These are phyloP conservation scores for Mortierella hygrophila DNA, from an alignment of 192 early-diverging fungal genomes.

Conservation along the genomic window DNA sequence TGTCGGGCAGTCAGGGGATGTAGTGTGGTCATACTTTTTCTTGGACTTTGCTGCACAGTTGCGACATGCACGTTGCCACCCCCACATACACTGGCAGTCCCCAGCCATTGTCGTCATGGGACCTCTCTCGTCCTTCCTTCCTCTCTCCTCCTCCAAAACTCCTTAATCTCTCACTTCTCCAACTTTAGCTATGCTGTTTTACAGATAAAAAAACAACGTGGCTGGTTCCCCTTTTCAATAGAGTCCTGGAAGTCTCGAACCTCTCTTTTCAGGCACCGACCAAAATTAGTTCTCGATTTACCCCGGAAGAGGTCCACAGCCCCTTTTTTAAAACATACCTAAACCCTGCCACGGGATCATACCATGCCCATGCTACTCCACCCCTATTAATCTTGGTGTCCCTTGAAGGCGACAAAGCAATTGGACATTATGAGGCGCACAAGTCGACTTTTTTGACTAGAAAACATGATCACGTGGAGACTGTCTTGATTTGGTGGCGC, in stretches of 20 bases:
- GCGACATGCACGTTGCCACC: slow-evolving; percentile 6
- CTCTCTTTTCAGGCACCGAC: neutral
- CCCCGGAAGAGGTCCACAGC: neutral
- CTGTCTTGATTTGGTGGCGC: no score
- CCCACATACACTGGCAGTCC: neutral
- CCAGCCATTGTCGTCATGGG: no score
- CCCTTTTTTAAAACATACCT: neutral
- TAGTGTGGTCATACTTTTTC: neutral
- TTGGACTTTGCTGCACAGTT: neutral
- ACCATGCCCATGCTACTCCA: neutral
- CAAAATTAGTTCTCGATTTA: neutral
- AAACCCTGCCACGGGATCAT: neutral
- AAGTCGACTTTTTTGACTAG: no score
- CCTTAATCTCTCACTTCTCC: no score
- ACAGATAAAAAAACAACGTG: neutral
- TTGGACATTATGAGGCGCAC: no score
- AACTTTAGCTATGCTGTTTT: no score
- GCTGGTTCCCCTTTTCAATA: neutral
- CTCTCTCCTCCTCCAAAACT: no score
- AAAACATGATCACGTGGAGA: no score
- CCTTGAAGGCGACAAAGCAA: no score
- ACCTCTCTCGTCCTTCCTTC: no score
- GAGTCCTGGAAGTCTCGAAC: neutral
- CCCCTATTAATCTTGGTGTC: no score
- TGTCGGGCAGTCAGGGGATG: neutral